These are phyloP conservation scores for Phyllosticta capitalensis DNA, from an alignment of 2,329 filamentous ascomycete genomes.

Conservation along the genomic window DNA sequence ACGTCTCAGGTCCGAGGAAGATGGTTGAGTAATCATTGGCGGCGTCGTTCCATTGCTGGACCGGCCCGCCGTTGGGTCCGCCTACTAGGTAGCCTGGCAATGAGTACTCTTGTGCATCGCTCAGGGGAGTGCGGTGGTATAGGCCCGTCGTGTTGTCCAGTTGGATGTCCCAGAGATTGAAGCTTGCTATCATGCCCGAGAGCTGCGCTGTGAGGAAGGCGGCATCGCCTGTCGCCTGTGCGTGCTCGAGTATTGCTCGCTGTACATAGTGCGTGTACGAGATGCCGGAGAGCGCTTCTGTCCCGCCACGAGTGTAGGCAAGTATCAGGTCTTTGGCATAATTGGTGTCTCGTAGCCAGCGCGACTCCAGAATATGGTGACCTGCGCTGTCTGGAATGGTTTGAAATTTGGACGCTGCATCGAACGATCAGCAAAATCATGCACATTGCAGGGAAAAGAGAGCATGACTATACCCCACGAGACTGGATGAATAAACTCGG, in stretches of 20 bases:
- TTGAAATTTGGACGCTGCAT: constrained; percentile 16
- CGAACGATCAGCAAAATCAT: constrained; percentile 25
- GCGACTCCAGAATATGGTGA: constrained; percentile 19
- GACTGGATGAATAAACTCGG: constrained; percentile 36
- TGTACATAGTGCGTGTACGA: constrained; percentile 31
- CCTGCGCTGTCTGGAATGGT: constrained; percentile 18
- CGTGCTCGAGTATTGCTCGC: constrained; percentile 25
- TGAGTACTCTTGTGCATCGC: constrained; percentile 36
- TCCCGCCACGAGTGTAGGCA: constrained; percentile 29
- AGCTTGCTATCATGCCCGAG: constrained; percentile 32
- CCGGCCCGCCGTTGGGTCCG: constrained; percentile 15
- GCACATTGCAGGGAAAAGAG: no score
- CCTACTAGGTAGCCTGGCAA: constrained; percentile 30
- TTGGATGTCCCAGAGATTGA: constrained; percentile 31
- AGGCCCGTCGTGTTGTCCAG: constrained; percentile 28
- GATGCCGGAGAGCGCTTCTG: constrained; percentile 23
- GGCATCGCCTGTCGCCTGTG: constrained; percentile 31
- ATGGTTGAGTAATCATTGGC: constrained; percentile 22
- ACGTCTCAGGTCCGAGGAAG: constrained; percentile 27
- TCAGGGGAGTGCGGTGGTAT: constrained; percentile 35
- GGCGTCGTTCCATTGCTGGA: constrained; percentile 17
- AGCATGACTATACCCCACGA: constrained; percentile 26
- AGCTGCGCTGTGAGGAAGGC: constrained; percentile 31
- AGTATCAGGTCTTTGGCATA: constrained; percentile 34
- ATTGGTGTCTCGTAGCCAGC: constrained; percentile 32